Base-by-base conservation (phyloP, 495 filamentous ascomycete species). In the Penicillium herquei region DNA sequence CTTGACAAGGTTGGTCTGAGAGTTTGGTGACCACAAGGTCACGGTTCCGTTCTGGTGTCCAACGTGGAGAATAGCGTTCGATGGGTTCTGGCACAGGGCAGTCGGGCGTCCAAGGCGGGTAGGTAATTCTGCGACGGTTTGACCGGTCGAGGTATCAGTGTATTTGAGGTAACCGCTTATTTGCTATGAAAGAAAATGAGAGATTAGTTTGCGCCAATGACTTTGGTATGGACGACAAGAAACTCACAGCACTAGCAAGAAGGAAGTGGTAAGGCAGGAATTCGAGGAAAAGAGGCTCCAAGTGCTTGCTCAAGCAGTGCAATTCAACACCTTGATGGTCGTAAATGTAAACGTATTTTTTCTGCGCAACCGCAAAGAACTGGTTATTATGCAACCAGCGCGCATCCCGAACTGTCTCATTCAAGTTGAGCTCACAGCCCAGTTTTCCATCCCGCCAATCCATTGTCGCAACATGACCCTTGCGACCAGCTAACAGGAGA, bases 241-340 rank as follows among this genome's bases (percentile, higher is more conserved):
- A 49, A 78, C 83, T 78, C 70, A 89, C 87, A 65, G 94, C 77
- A 30, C 91, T 96, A 10, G 88, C 90, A 42, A 98, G 79, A 17
- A 98, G 84, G 63, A 96, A 98, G 69, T 98, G 94, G 67, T 96
- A 98, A 3, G 92, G 93, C 26, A 98, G 76, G 69, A 96, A 98
- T 70, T 98, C 91, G 77, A 98, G 88, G 74, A 92, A 85, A 9
- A 87, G 88, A n/a, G 95, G 90, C 72, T 98, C 94, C 57, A 93
- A 80, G 63, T 95, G 92, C 65, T 91, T 90, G 70, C 82, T 83
- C 55, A 98, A 75, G 67, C 90, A 92, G 71, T 98, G 95, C 17
- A 98, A 68, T 71, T 98, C 94, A 13, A 95, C 87, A 55, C 94
- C 94, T 30, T 85, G 79, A 35, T 84, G 75, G 62, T 97, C 94